Evolutionary conservation across 2,329 filamentous ascomycete genomes (phyloP), one percentile per base, ranked within the genome.

Genomic region (Truncatella angustata): DNA sequence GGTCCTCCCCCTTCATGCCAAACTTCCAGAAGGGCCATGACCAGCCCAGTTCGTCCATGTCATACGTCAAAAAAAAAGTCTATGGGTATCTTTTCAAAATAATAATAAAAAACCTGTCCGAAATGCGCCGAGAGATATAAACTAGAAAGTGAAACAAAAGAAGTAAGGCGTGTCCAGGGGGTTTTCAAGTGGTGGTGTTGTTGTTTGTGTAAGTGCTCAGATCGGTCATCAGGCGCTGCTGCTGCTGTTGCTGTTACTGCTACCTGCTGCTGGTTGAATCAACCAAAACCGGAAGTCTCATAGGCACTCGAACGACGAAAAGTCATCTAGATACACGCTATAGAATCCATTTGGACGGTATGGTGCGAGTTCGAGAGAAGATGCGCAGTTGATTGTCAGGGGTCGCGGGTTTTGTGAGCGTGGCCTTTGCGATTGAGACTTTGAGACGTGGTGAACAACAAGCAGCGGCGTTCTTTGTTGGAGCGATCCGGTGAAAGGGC

Each of bases 21-120:
- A 84, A 84, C 66, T 84, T 84, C 80, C 81, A 84, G 60, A 77
- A 75, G 39, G 81, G 81, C 81, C 81, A 84, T 59, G 73, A 70
- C 63, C 68, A 72, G 58, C 67, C 72, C 28, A 73, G 74, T 51
- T 82, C 80, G 67, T 83, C 79, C 81, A 84, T 84, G 26, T 46
- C 43, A 46, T 46, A 12, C 43, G 43, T 58, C 66, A 70, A 60
- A n/a, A 43, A 40, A n/a, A 26, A 23, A 62, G 53, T 54, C 51
- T 49, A 56, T 43, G 51, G 21, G n/a, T 47, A 50, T 50, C 47
- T 14, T 32, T n/a, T n/a, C n/a, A n/a, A n/a, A n/a, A n/a, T n/a
- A n/a, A n/a, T n/a, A n/a, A n/a, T n/a, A n/a, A n/a, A n/a, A n/a
- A n/a, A n/a, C n/a, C n/a, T n/a, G n/a, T n/a, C n/a, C n/a, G n/a